Percentiles rank a stretch among this genome's conserved stretches.
These are phyloP conservation scores for Massospora cicadina DNA, from an alignment of 371 early-diverging fungal species.

Conservation along the genomic window DNA sequence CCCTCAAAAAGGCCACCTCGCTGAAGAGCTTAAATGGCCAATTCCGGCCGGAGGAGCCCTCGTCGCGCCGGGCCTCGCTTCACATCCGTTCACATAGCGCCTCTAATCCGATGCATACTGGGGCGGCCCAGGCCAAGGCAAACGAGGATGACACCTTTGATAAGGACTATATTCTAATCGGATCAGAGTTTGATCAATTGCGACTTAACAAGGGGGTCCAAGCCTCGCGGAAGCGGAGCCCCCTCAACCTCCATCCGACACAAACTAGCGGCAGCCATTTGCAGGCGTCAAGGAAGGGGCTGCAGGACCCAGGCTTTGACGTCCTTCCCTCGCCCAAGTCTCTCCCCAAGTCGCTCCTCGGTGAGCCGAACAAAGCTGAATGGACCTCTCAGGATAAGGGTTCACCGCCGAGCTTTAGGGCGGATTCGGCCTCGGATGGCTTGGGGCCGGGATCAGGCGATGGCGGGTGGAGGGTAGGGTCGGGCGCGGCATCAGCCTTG, in stretches of 20 bases:
- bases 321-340: conserved; percentile 12
- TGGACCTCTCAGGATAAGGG: conserved; percentile 1
- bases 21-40: neutral
- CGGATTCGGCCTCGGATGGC: neutral
- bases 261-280: neutral
- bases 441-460: conserved; percentile 10
- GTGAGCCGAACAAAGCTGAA: conserved; percentile 15
- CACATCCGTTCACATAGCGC: neutral
- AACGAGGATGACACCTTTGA: conserved; percentile 15
- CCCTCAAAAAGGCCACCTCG: neutral
- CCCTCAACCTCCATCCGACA: neutral
- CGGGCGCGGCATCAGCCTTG: conserved; percentile 27
- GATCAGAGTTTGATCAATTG: conserved; percentile 70
- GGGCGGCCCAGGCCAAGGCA: neutral
- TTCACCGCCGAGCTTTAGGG: neutral
- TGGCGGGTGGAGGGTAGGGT: conserved; percentile 14
- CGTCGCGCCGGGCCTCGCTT: neutral
- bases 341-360: conserved; percentile 14
- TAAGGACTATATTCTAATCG: conserved; percentile 73
- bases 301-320: neutral
- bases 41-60: neutral
- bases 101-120: neutral
- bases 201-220: neutral
- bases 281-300: neutral
- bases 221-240: neutral